Evolutionary conservation across 208 protist genomes (phyloP).

Genomic region (Trypanosoma lewisi): DNA sequence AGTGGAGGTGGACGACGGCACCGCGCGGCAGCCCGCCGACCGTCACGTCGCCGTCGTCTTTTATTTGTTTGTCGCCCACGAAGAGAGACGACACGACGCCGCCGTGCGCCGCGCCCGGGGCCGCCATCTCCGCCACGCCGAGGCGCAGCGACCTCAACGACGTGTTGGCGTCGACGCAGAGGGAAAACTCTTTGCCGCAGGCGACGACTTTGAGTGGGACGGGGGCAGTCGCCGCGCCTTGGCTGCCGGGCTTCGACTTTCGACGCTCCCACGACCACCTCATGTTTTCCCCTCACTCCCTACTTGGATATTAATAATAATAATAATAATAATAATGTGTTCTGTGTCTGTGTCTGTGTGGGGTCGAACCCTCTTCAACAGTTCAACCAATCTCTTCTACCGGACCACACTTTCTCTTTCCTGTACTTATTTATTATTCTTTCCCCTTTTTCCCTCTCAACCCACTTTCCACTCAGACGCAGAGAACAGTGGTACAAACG

Average conservation of each 20-base stretch:
- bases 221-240: background rate
- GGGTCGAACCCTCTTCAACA: too few species aligned
- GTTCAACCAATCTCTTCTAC: too few species aligned
- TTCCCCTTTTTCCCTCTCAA: too few species aligned
- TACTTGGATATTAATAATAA: too few species aligned
- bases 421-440: too few species aligned
- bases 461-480: too few species aligned
- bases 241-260: background rate
- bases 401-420: too few species aligned
- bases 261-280: slow-evolving; percentile 1
- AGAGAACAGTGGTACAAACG: too few species aligned
- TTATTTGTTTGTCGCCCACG: slow-evolving; percentile 34
- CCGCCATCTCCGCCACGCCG: slow-evolving; percentile 43
- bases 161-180: slow-evolving; percentile 45
- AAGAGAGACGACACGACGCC: slow-evolving; percentile 41
- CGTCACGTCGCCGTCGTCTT: slow-evolving; percentile 26
- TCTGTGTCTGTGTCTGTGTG: background rate
- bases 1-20: slow-evolving; percentile 54
- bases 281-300: background rate
- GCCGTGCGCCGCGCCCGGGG: slow-evolving; percentile 24
- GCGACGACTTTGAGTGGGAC: slow-evolving; percentile 24
- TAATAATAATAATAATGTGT: background rate
- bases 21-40: slow-evolving; percentile 35
- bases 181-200: slow-evolving; percentile 26
- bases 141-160: slow-evolving; percentile 35